Conservation (phyloP, 2,329 filamentous ascomycete species). For the Hymenoscyphus linearis region DNA sequence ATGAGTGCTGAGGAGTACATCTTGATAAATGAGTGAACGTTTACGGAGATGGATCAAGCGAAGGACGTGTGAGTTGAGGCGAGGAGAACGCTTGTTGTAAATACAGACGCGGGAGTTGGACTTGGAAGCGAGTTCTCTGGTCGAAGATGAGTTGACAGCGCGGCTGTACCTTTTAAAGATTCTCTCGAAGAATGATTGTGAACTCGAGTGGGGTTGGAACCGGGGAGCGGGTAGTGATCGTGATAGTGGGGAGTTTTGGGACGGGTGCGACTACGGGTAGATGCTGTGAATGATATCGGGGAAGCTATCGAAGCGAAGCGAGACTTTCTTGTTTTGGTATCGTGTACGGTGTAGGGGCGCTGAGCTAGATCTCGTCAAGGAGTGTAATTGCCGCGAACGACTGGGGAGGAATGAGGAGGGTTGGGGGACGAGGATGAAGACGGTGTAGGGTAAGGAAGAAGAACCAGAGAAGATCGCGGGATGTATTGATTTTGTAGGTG, state of each 20-base stretch:
- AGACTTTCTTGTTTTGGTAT: background rate
- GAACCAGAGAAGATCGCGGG: background rate
- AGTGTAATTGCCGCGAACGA: constrained; percentile 20
- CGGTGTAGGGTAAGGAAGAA: constrained; percentile 5
- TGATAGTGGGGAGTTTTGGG: no score
- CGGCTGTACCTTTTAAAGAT: constrained; percentile 27
- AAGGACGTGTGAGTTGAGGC: background rate
- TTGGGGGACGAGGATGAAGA: constrained; percentile 10
- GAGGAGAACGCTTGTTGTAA: constrained; percentile 9
- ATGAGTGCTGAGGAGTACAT: constrained; percentile 39
- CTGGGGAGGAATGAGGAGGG: constrained; percentile 10
- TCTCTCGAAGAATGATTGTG: constrained; percentile 24
- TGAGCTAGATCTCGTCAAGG: constrained; percentile 9
- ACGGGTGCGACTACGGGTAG: constrained; percentile 8
- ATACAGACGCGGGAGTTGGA: constrained; percentile 10
- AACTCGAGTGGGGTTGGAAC: background rate
- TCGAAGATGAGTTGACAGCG: constrained; percentile 25
- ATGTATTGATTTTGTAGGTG: background rate
- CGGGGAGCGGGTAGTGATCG: background rate
- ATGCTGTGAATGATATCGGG: background rate
- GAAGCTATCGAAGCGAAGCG: constrained; percentile 8
- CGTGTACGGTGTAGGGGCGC: background rate
- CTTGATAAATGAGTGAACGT: constrained; percentile 23
- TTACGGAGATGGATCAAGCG: no score
- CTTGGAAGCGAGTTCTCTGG: constrained; percentile 8